A percentile compares a stretch with the other conserved stretches of the same genome.
phyloP scores from a whole-genome alignment of 257 asterid genomes.

The Solanum appendiculatum region DNA sequence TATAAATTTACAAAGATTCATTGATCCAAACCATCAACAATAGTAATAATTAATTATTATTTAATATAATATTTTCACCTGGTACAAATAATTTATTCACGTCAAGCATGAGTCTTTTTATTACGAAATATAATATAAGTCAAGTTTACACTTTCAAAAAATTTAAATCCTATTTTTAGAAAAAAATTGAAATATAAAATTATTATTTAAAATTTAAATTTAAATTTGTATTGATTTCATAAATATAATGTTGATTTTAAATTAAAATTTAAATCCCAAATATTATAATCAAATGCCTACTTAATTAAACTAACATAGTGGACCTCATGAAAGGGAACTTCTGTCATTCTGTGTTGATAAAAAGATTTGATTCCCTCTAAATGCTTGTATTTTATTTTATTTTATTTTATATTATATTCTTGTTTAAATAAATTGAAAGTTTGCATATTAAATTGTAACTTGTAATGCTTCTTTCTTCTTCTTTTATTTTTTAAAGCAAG shows the following conservation, averaged over 20 bases:
- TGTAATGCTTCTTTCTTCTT: neutral
- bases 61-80: neutral
- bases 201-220: neutral
- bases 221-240: neutral
- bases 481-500: neutral
- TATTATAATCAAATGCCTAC: neutral
- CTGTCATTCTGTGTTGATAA: neutral
- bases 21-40: neutral
- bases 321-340: neutral
- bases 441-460: neutral
- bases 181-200: neutral
- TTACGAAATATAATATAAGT: neutral
- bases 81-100: neutral
- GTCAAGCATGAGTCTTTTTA: neutral
- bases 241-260: neutral
- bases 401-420: neutral
- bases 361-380: neutral
- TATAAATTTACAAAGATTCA: neutral
- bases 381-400: neutral
- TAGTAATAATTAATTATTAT: no score
- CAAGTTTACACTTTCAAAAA: neutral
- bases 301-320: neutral
- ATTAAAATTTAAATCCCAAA: neutral
- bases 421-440: neutral
- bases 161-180: neutral